Evolutionary conservation across 257 asterid species (phyloP).

Genomic region (Eucommia ulmoides): DNA sequence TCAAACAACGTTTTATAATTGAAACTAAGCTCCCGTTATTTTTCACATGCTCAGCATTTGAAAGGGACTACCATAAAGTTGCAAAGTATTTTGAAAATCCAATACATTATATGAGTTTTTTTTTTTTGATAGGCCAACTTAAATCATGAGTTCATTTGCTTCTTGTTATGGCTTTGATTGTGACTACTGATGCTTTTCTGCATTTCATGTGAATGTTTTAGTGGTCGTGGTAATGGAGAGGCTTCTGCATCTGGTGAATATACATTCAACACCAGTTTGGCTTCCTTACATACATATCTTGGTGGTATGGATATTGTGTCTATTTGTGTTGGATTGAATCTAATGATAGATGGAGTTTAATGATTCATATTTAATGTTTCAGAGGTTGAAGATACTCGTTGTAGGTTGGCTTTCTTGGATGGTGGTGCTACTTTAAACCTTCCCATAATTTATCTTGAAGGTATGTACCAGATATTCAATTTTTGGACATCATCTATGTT

Average conservation of each 20-base stretch:
- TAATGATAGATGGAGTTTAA: conserved; percentile 11
- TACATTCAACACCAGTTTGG: conserved; percentile 66
- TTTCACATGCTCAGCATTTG: not conserved
- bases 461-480: conserved; percentile 18
- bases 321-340: conserved; percentile 1
- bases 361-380: conserved; percentile 13
- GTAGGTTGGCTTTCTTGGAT: conserved; percentile 68
- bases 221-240: conserved; percentile 35
- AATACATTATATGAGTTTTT: too few relatives aligned
- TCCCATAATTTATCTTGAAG: conserved; percentile 73
- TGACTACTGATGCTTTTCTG: not conserved
- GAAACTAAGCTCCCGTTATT: too few relatives aligned
- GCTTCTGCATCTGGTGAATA: conserved; percentile 57
- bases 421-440: conserved; percentile 72
- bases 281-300: conserved; percentile 79
- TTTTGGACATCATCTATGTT: not conserved
- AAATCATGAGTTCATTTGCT: too few relatives aligned
- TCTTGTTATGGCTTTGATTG: not conserved
- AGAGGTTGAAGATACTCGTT: conserved; percentile 86
- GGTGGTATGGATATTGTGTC: conserved; percentile 43
- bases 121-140: too few relatives aligned
- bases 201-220: not conserved
- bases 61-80: not conserved
- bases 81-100: not conserved
- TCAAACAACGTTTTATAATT: too few relatives aligned